A percentile compares a stretch with the other conserved stretches of the same genome.
Conservation (phyloP, 208 protist species). For the Leishmania lainsoni region DNA sequence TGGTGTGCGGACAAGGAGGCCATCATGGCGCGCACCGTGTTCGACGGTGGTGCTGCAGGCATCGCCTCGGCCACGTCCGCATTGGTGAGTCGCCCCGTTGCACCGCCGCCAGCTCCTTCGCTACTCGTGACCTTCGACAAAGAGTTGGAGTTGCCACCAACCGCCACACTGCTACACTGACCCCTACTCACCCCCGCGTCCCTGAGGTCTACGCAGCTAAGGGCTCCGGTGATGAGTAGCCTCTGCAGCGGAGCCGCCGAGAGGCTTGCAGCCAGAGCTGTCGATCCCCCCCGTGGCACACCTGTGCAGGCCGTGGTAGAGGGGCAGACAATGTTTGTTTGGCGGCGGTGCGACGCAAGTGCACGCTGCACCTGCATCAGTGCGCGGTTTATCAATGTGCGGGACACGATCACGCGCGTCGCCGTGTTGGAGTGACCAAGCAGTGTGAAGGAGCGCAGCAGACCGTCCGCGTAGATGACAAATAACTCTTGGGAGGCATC, state of each 20-base stretch:
- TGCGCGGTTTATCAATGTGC: constrained; percentile 54
- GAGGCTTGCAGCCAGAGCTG: neutral
- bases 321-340: neutral
- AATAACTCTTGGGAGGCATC: constrained; percentile 64
- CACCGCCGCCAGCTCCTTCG: constrained; percentile 4
- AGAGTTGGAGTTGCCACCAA: neutral
- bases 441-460: constrained; percentile 71
- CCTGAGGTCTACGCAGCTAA: neutral
- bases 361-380: constrained; percentile 19
- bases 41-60: neutral
- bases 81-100: neutral
- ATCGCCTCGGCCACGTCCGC: neutral
- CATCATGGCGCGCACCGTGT: neutral
- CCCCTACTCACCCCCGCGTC: neutral
- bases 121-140: neutral
- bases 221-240: neutral
- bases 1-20: constrained; percentile 6
- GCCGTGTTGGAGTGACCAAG: constrained; percentile 55
- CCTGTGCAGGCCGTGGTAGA: neutral
- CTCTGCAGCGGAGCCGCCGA: neutral
- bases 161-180: neutral
- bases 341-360: neutral
- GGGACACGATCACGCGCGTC: constrained; percentile 67
- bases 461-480: constrained; percentile 73
- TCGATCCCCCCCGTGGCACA: neutral